phyloP scores from a whole-genome alignment of 2,329 filamentous ascomycete genomes.

The Teratosphaeria epicoccoides region DNA sequence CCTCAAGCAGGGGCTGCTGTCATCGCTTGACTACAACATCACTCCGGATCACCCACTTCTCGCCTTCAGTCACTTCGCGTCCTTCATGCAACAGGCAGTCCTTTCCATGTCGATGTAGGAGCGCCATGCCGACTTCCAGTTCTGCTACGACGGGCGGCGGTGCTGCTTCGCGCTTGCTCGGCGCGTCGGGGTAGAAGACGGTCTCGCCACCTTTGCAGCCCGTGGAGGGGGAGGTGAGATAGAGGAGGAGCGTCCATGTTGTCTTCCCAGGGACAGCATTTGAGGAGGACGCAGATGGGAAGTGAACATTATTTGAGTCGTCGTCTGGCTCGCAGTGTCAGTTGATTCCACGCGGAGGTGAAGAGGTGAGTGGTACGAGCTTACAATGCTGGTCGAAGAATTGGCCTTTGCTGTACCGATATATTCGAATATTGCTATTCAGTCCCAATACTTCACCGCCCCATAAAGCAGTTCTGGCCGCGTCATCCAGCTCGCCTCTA shows the following conservation, averaged over 20 bases:
- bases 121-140: slow-evolving; percentile 71
- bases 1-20: neutral
- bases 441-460: slow-evolving; percentile 73
- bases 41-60: slow-evolving; percentile 85
- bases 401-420: slow-evolving; percentile 74
- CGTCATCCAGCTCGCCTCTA: slow-evolving; percentile 19
- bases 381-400: slow-evolving; percentile 89
- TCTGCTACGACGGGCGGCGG: slow-evolving; percentile 54
- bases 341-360: neutral
- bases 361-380: slow-evolving; percentile 25
- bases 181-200: slow-evolving; percentile 68
- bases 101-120: slow-evolving; percentile 80
- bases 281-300: slow-evolving; percentile 38
- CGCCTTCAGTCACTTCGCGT: slow-evolving; percentile 62
- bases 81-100: slow-evolving; percentile 88
- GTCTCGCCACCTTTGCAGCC: slow-evolving; percentile 81
- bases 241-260: slow-evolving; percentile 85
- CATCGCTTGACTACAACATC: slow-evolving; percentile 60
- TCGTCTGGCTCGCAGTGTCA: slow-evolving; percentile 52
- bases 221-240: slow-evolving; percentile 64
- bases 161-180: slow-evolving; percentile 29
- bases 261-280: slow-evolving; percentile 51
- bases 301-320: slow-evolving; percentile 63
- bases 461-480: slow-evolving; percentile 44
- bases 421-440: slow-evolving; percentile 80